Evolutionary conservation across 2,329 filamentous ascomycete genomes (phyloP), one percentile per base, ranked within the genome.

Genomic region (Colletotrichum chlorophyti): DNA sequence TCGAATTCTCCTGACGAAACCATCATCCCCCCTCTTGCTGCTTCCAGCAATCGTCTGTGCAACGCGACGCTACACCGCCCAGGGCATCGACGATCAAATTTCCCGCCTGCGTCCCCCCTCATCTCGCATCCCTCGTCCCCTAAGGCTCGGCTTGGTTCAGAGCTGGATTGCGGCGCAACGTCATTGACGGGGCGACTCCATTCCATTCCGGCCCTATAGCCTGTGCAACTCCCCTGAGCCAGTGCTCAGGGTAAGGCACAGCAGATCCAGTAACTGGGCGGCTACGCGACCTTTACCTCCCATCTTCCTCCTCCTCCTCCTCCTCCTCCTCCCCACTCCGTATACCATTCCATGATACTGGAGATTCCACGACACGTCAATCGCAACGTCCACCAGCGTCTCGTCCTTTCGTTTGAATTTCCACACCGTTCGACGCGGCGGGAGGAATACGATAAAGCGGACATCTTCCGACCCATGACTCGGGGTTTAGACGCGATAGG

Each of bases 161-260:
- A 31, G 15, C 41, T 14, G 29, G 23, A 40, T 37, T 57, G 46
- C 49, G 19, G 42, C 50, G 29, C 43, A 59, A 59, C 55, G 55
- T 59, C 55, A 59, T 59, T 55, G 24, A 59, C 55, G 55, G 55
- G 51, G 55, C 52, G 51, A 59, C 51, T 59, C 38, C 55, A 59
- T 43, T 59, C 38, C 55, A 59, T 59, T 55, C 55, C 55, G 50
- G 23, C 9, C 38, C 29, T 59, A 55, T 55, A 49, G 55, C 55
- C 38, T 59, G 43, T 26, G 26, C 43, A 37, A 40, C 31, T 59
- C 26, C 43, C 55, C 51, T 49, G 55, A 59, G 40, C 15, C 31
- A 32, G 31, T 41, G 27, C 37, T 40, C 34, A 26, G 24, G 35
- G 21, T 38, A 58, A 42, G 37, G 48, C 48, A 26, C 37, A 34